These are phyloP conservation scores for Neonothopanus nambi DNA, from an alignment of 1,284 basidiomycete genomes.

Conservation along the genomic window DNA sequence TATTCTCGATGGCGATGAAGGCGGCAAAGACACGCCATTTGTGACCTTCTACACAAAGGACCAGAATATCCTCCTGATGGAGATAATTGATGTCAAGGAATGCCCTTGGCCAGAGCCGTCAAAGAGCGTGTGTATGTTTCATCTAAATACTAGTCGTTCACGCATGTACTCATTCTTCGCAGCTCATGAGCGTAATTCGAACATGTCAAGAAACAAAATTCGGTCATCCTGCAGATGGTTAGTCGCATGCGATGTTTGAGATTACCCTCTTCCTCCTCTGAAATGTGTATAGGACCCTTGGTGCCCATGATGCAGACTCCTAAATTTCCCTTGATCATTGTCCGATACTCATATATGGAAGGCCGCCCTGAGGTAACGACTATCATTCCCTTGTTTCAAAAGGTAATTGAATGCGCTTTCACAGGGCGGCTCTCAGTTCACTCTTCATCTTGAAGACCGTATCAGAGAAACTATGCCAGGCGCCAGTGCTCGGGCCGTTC, in stretches of 20 bases:
- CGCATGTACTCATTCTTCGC: background rate
- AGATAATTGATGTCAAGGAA: slow-evolving; percentile 23
- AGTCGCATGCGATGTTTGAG: background rate
- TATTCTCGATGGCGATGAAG: slow-evolving; percentile 1
- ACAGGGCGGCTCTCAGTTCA: slow-evolving; percentile 22
- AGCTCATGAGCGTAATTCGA: slow-evolving; percentile 9
- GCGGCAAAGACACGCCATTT: slow-evolving; percentile 18
- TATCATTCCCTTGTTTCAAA: background rate
- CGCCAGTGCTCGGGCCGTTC: slow-evolving; percentile 14
- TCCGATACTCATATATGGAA: slow-evolving; percentile 23
- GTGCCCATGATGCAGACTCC: slow-evolving; percentile 24
- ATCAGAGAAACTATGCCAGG: slow-evolving; percentile 17
- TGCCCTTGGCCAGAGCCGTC: slow-evolving; percentile 20
- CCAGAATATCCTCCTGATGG: slow-evolving; percentile 7
- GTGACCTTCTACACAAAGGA: slow-evolving; percentile 10
- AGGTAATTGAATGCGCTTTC: background rate
- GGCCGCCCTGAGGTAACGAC: slow-evolving; percentile 18
- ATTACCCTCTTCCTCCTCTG: background rate
- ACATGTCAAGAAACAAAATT: slow-evolving; percentile 21
- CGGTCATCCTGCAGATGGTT: slow-evolving; percentile 17
- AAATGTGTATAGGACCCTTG: slow-evolving; percentile 16
- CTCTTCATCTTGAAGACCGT: slow-evolving; percentile 18
- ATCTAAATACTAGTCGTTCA: background rate
- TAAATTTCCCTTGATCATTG: slow-evolving; percentile 20
- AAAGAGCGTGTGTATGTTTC: background rate